Conservation (phyloP, 108 stramenopile genomes). For the Conticribra weissflogii region DNA sequence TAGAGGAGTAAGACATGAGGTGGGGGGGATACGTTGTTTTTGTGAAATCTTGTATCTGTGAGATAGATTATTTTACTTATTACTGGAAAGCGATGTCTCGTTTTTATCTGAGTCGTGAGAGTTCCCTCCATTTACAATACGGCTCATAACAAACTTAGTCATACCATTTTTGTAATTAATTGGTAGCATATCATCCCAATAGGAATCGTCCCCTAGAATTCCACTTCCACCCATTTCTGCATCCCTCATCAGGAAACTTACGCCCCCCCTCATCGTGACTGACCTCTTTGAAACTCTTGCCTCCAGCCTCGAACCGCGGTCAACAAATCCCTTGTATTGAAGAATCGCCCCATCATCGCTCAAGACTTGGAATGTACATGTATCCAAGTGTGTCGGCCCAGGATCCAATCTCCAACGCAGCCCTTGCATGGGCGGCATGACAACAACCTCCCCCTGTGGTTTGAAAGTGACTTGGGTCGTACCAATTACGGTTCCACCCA, state of each 20-base stretch:
- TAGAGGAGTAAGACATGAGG: no score
- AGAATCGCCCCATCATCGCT: slow-evolving; percentile 76
- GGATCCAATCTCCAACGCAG: slow-evolving; percentile 87
- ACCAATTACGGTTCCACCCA: slow-evolving; percentile 81
- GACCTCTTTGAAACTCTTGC: slow-evolving; percentile 80
- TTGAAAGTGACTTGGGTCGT: slow-evolving; percentile 60
- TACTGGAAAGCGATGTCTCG: not conserved
- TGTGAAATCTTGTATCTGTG: no score
- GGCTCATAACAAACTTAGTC: slow-evolving; percentile 86
- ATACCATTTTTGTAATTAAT: slow-evolving; percentile 78
- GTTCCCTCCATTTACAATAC: slow-evolving; percentile 16
- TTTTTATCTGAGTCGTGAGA: not conserved
- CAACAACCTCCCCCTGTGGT: slow-evolving; percentile 65
- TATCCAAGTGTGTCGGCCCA: slow-evolving; percentile 91
- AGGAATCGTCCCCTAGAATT: slow-evolving; percentile 44
- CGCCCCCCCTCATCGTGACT: slow-evolving; percentile 72
- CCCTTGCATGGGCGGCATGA: slow-evolving; percentile 76
- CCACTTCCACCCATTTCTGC: slow-evolving; percentile 31
- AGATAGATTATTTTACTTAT: not conserved
- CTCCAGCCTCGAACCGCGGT: slow-evolving; percentile 86
- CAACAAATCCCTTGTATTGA: slow-evolving; percentile 87
- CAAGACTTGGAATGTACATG: slow-evolving; percentile 86
- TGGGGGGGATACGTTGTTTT: no score
- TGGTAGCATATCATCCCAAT: slow-evolving; percentile 83
- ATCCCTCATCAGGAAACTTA: slow-evolving; percentile 85